Base-by-base conservation (phyloP, 768 basidiomycete genomes). In the Boletus rubroflammeus region DNA sequence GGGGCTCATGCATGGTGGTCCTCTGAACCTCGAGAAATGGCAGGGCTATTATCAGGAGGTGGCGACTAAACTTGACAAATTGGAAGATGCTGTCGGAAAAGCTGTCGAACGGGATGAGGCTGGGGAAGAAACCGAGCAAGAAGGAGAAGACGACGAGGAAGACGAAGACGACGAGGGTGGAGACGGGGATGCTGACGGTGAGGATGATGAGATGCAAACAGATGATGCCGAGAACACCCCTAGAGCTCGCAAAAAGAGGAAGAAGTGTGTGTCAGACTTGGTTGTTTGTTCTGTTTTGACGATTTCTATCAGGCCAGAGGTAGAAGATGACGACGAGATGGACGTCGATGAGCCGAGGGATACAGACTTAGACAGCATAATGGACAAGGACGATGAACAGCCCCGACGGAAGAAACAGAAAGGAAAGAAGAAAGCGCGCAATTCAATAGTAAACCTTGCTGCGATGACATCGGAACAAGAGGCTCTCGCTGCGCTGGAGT, bases 1-100 rank as follows among this genome's bases (percentile, higher is more conserved):
- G 68, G 88, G 86, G 0, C 62, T 83, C 15, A 79, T 88, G 73
- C 85, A 95, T 63, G 96, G 94, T 0, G 96, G 94, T 1, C 78
- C 81, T 42, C 73, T 99, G 47, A 82, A 84, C 49, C 72, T 85
- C 9, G 76, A 77, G 1, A 80, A 86, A 58, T 98, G 89, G 84
- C 81, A 91, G 61, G 76, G 76, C 25, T 76, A 88, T 38, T 94
- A 93, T 65, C 74, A 81, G 17, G 75, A 73, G 14, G 78, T 88
- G 17, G 76, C 75, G 39, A 75, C 73, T 35, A 81, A 95, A 64
- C 70, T 98, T 59, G 78, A 82, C 39, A 82, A 83, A 63, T 67
- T 94, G 47, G 92, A 96, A 62, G 75, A 77, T 41, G 72, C 68
- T 3, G 75, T 88, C n/a, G 86, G 82, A 1, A 84, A 87, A 61